Conservation (phyloP, 306 rosid species). For the Psophocarpus tetragonolobus region DNA sequence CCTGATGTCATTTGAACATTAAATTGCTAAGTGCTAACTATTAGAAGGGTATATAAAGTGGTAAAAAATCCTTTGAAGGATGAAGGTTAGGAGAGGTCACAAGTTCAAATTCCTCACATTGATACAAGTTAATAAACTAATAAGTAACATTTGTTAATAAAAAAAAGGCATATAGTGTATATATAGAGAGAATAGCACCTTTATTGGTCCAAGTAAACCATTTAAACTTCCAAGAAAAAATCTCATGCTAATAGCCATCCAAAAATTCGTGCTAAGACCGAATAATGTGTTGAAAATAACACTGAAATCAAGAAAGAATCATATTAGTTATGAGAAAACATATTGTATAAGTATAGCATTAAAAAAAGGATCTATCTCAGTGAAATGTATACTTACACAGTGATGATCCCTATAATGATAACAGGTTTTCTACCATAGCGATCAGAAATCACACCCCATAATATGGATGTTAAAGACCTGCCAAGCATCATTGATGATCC, state of each 20-base stretch:
- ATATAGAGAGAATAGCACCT: constrained; percentile 45
- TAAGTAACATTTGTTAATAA: too few species aligned
- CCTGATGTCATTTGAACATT: background rate
- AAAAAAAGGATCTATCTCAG: background rate
- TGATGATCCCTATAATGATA: constrained; percentile 56
- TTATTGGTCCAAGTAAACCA: constrained; percentile 88
- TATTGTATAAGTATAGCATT: background rate
- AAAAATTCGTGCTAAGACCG: constrained; percentile 82
- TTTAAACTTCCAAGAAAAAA: constrained; percentile 84
- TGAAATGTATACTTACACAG: constrained; percentile 54
- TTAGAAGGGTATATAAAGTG: background rate
- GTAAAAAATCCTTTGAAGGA: too few species aligned
- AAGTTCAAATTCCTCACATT: too few species aligned
- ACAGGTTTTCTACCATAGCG: constrained; percentile 89
- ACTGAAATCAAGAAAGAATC: constrained; percentile 42
- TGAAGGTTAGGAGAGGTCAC: too few species aligned
- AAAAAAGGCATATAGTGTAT: too few species aligned
- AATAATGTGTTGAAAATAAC: constrained; percentile 77
- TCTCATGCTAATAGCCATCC: constrained; percentile 82
- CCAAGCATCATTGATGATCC: constrained; percentile 90
- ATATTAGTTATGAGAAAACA: background rate
- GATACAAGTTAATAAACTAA: too few species aligned
- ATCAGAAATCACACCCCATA: constrained; percentile 87
- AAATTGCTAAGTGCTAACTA: background rate
- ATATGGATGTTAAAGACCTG: constrained; percentile 70